These are phyloP conservation scores for Aspergillus calidoustus DNA, from an alignment of 2,329 filamentous ascomycete genomes.

Conservation along the genomic window DNA sequence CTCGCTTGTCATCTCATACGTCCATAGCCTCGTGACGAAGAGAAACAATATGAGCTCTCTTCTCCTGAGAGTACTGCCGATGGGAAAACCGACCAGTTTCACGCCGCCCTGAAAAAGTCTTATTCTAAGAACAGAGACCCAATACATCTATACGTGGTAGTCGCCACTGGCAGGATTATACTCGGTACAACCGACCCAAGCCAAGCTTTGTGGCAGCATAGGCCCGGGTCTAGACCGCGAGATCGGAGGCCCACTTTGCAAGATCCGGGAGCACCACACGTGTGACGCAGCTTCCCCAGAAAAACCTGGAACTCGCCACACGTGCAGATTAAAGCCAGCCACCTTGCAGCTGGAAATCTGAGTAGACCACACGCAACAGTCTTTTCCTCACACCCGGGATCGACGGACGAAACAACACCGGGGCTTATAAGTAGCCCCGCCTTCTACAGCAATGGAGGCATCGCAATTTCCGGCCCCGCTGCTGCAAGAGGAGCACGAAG, in stretches of 20 bases:
- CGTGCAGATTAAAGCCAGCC: not conserved
- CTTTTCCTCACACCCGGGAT: not conserved
- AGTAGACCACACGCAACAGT: not conserved
- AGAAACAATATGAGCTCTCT: too few relatives aligned
- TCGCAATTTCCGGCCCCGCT: not conserved
- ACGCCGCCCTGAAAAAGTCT: too few relatives aligned
- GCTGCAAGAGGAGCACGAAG: conserved; percentile 14
- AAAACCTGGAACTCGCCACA: not conserved
- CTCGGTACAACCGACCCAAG: too few relatives aligned
- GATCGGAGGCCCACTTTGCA: not conserved
- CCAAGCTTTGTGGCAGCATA: not conserved
- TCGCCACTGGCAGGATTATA: too few relatives aligned
- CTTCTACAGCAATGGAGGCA: not conserved
- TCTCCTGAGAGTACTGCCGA: too few relatives aligned
- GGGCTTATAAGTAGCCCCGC: not conserved
- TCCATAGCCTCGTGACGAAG: too few relatives aligned
- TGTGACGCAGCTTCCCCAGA: not conserved
- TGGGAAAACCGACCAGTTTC: too few relatives aligned
- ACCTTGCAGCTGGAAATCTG: not conserved
- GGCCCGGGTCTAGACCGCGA: not conserved
- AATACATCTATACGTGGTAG: too few relatives aligned
- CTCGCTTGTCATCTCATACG: too few relatives aligned
- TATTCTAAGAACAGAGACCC: too few relatives aligned
- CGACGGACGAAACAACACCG: not conserved
- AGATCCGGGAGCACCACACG: not conserved